Evolutionary conservation across 768 basidiomycete genomes (phyloP), one percentile per base, ranked within the genome.

Genomic region (Hortiboletus flavorubellus): DNA sequence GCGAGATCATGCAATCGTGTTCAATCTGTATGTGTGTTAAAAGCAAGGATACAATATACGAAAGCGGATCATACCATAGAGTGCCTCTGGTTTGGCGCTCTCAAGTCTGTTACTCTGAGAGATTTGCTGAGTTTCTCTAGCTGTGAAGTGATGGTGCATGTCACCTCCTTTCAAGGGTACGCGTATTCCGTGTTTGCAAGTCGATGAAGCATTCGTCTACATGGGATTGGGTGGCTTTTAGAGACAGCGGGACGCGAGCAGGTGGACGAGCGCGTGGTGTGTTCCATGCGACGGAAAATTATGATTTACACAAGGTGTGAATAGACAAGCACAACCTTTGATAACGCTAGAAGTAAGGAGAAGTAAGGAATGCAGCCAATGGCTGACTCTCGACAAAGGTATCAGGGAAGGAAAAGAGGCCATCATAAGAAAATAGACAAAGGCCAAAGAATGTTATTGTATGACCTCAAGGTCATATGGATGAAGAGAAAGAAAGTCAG

Each of bases 101-200:
- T 29, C 62, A 60, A 45, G 54, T 51, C 1, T 77, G 69, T 59
- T 83, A 77, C 56, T 82, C 80, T 49, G 55, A 85, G 64, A 4
- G 83, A 81, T 49, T 74, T 73, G 42, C 73, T 73, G 47, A 85
- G 68, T 65, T 85, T 85, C 63, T 80, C 77, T 21, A 85, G 72
- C 62, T 85, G 84, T 5, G 82, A 81, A 0, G 77, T 83, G 44
- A 83, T 80, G 6, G 83, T 76, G 0, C 21, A 77, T 76, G 58
- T 81, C 81, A 4, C 78, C 77, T 8, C 81, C 78, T 51, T 82
- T 79, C 0, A 78, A 70, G 16, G 77, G 73, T 21, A 21, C 21
- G 21, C 4, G 75, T 70, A 49, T 75, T 77, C 18, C 80, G 73
- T 4, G 71, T 66, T 59, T 80, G 74, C 55, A 82, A 79, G 49